Conservation (phyloP, 352 stramenopile species). For the Phytophthora foliorum region DNA sequence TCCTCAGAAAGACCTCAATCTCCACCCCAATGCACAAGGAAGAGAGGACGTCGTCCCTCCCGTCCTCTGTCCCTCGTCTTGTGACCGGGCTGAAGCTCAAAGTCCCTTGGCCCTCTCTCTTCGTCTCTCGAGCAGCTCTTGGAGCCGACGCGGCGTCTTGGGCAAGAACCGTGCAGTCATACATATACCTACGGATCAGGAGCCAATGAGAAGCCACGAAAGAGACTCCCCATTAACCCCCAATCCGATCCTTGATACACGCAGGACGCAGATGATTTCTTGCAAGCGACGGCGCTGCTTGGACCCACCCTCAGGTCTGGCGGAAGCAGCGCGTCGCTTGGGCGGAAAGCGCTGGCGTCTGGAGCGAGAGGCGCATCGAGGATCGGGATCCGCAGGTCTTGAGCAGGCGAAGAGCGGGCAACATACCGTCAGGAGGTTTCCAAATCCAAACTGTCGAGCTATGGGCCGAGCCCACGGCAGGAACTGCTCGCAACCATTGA, state of each 20-base stretch:
- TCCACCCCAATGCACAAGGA: neutral
- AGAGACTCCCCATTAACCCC: slow-evolving; percentile 10
- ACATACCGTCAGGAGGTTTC: slow-evolving; percentile 87
- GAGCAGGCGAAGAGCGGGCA: slow-evolving; percentile 2
- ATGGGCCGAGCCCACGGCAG: neutral
- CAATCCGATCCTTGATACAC: slow-evolving; percentile 92
- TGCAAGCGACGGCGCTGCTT: slow-evolving; percentile 45
- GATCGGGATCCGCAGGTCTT: slow-evolving; percentile 47
- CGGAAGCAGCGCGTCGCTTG: slow-evolving; percentile 34
- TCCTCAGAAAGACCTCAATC: slow-evolving; percentile 1
- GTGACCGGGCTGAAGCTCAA: neutral
- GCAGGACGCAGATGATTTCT: slow-evolving; percentile 53
- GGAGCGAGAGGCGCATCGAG: slow-evolving; percentile 37
- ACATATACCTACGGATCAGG: slow-evolving; percentile 91
- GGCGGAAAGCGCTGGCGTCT: slow-evolving; percentile 31
- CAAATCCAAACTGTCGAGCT: slow-evolving; percentile 81
- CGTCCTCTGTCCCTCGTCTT: neutral
- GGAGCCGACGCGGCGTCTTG: slow-evolving; percentile 29
- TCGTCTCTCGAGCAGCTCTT: slow-evolving; percentile 7
- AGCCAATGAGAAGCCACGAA: slow-evolving; percentile 11
- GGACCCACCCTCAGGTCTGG: slow-evolving; percentile 7
- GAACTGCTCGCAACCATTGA: slow-evolving; percentile 31
- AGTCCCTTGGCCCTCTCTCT: neutral
- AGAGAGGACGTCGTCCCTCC: neutral
- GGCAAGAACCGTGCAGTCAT: slow-evolving; percentile 66